These are phyloP conservation scores for Cordyceps pruinosa DNA, from an alignment of 2,329 filamentous ascomycete species.

Conservation along the genomic window DNA sequence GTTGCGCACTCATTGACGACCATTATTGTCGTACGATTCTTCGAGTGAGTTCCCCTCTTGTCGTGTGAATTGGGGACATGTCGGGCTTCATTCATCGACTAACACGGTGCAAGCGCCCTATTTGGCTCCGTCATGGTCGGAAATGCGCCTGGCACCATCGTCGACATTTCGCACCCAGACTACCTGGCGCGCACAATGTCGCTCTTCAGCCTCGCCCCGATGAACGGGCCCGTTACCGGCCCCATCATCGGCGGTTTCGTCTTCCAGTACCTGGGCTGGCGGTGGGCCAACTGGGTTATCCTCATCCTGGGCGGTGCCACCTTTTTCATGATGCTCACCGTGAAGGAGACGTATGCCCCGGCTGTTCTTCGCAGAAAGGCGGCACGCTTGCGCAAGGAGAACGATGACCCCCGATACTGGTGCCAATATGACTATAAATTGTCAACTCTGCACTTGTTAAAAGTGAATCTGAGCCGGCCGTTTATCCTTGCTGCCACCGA, in stretches of 20 bases:
- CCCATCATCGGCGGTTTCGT: constrained; percentile 61
- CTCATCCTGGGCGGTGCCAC: constrained; percentile 60
- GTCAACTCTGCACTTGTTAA: constrained; percentile 55
- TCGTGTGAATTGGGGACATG: neutral
- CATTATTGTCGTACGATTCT: constrained; percentile 67
- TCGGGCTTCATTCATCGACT: neutral
- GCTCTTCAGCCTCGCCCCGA: constrained; percentile 74
- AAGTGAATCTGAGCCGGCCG: constrained; percentile 64
- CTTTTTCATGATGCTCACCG: constrained; percentile 46
- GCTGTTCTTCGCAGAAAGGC: constrained; percentile 59
- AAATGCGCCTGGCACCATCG: constrained; percentile 75
- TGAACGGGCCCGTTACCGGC: constrained; percentile 59
- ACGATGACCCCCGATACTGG: constrained; percentile 63
- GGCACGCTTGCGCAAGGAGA: constrained; percentile 53
- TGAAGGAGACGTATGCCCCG: constrained; percentile 67
- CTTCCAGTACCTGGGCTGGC: constrained; percentile 65
- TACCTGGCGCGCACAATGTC: constrained; percentile 76
- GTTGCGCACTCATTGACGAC: constrained; percentile 60
- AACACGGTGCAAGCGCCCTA: constrained; percentile 28
- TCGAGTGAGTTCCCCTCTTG: constrained; percentile 44
- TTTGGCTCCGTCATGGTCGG: constrained; percentile 70
- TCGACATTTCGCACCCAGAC: constrained; percentile 76
- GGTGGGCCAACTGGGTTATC: constrained; percentile 73
- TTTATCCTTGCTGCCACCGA: constrained; percentile 69
- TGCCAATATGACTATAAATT: constrained; percentile 65